A percentile compares a stretch with the other conserved stretches of the same genome.
Evolutionary conservation across 2,329 filamentous ascomycete species (phyloP).

Genomic region (Clonostachys sp.): DNA sequence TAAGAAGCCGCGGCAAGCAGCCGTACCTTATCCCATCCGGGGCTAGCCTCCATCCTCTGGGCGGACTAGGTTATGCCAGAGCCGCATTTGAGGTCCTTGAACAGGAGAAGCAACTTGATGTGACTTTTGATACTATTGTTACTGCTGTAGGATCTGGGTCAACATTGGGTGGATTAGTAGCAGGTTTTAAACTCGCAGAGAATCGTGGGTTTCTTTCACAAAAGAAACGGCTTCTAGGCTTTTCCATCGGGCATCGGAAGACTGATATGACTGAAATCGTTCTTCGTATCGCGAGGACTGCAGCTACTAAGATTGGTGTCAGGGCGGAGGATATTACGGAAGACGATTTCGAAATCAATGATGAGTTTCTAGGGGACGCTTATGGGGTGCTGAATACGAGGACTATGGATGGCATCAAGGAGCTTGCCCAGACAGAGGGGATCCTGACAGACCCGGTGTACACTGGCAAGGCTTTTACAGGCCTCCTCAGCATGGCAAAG

Average conservation of each 20-base stretch:
- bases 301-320: slow-evolving; percentile 3
- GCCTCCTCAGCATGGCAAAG: slow-evolving; percentile 4
- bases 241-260: background rate
- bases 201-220: slow-evolving; percentile 11
- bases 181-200: slow-evolving; percentile 58
- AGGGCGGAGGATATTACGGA: background rate
- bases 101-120: slow-evolving; percentile 48
- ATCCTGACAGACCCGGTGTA: slow-evolving; percentile 5
- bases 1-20: slow-evolving; percentile 36
- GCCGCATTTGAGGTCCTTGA: slow-evolving; percentile 59
- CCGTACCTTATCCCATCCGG: slow-evolving; percentile 63
- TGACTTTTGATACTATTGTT: slow-evolving; percentile 56
- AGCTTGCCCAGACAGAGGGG: slow-evolving; percentile 5
- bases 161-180: slow-evolving; percentile 62
- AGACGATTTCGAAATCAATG: slow-evolving; percentile 6
- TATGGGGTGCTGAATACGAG: slow-evolving; percentile 5
- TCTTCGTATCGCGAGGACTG: slow-evolving; percentile 2
- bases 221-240: slow-evolving; percentile 3
- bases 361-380: background rate
- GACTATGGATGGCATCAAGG: slow-evolving; percentile 3
- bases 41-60: slow-evolving; percentile 58
- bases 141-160: slow-evolving; percentile 62
- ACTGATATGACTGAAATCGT: background rate
- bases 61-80: slow-evolving; percentile 60
- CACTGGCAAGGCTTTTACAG: slow-evolving; percentile 7